Base-by-base conservation (phyloP, 208 protist genomes). In the Wallacemonas rigidus region DNA sequence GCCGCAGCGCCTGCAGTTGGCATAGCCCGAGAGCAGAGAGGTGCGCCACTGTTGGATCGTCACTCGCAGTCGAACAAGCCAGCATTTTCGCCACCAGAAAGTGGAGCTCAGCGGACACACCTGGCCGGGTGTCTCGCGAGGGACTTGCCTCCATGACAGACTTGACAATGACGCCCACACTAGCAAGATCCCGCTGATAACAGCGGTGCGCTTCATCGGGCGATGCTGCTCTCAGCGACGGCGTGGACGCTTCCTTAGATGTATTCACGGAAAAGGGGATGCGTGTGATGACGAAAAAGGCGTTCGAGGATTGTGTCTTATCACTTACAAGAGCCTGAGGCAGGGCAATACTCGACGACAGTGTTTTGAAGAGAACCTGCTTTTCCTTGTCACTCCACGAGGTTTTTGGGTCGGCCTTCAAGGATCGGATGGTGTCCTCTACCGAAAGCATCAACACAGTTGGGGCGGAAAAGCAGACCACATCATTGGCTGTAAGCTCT, bases 1-100 rank as follows among this genome's bases (percentile, higher is more conserved):
- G 80, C 17, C 83, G 85, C 53, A 96, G 56, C 1, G 87, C 88
- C 69, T 96, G 91, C 17, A 96, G 74, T 63, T 93, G 88, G 35
- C 73, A 72, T 9, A 91, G 72, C 39, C 83, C 83, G 41, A 87
- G 74, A 57, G 79, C 91, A 54, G 77, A 65, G 7, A 65, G 43
- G 40, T 51, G 36, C 7, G 43, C n/a, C 3, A 17, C 9, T 4
- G 41, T 26, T 3, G 60, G 9, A 3, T 65, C 60, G 9, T 8
- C 43, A 15, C 35, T 62, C 6, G 40, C 36, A 38, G 48, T 9
- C 12, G 26, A 64, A 41, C 75, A 81, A n/a, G 71, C 75, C 57
- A 56, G 44, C 71, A 85, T 8, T 63, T 71, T 72, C 2, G 57
- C 53, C 3, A 85, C 74, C 12, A 85, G 70, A 65, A 85, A 85